These are phyloP conservation scores for Akanthomyces uredinophilus DNA, from an alignment of 2,329 filamentous ascomycete genomes.

Conservation along the genomic window DNA sequence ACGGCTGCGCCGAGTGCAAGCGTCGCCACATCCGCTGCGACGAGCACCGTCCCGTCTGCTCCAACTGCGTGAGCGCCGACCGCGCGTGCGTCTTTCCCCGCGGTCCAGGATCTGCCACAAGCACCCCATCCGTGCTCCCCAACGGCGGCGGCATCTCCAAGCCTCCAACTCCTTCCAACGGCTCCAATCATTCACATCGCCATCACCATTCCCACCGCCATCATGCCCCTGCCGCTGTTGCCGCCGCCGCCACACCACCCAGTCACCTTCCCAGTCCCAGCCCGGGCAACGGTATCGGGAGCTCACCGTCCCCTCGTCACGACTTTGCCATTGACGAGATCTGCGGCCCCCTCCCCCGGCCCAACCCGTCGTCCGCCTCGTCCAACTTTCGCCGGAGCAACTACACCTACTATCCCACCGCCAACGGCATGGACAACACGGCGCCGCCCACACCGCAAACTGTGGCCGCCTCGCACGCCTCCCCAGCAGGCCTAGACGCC, in stretches of 20 bases:
- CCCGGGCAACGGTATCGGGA: background rate
- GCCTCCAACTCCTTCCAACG: background rate
- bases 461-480: background rate
- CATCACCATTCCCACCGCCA: background rate
- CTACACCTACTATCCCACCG: conserved; percentile 3
- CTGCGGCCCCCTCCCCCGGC: background rate
- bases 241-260: background rate
- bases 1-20: conserved; percentile 37
- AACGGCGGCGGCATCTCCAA: background rate
- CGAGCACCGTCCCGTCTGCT: conserved; percentile 35
- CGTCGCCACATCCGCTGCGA: conserved; percentile 39
- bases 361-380: background rate
- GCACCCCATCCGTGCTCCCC: background rate
- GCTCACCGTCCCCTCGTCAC: background rate
- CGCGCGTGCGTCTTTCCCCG: conserved; percentile 32
- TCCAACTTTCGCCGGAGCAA: conserved; percentile 3
- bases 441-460: conserved; percentile 1
- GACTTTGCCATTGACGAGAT: background rate
- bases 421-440: background rate
- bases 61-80: conserved; percentile 35
- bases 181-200: background rate
- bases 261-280: background rate
- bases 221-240: background rate
- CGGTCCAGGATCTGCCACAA: background rate
- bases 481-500: conserved; percentile 9